Evolutionary conservation across 176 grass and related monocot species (phyloP).

Genomic region (Lolium multiflorum): DNA sequence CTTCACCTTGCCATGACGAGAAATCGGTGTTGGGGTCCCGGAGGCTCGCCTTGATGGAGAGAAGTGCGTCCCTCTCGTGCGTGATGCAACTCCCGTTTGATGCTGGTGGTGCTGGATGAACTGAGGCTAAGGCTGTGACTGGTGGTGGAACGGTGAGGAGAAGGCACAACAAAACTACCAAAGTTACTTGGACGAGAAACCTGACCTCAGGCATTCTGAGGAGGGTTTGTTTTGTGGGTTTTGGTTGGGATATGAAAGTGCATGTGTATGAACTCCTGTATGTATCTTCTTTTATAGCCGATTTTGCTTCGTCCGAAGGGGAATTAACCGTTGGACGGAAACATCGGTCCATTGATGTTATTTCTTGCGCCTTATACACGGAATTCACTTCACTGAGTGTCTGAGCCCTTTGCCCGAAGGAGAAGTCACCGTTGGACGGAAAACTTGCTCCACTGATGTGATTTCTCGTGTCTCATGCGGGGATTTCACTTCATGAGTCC

Average conservation of each 20-base stretch:
- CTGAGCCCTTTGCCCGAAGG: too few relatives aligned
- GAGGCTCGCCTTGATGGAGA: constrained; percentile 43
- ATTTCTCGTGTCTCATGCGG: not conserved
- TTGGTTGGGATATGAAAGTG: not conserved
- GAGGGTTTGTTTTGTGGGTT: not conserved
- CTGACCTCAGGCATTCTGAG: not conserved
- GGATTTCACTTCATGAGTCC: not conserved
- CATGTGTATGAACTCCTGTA: not conserved
- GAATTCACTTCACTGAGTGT: not conserved
- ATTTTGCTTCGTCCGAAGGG: not conserved
- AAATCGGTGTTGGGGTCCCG: constrained; percentile 21
- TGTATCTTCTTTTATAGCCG: constrained; percentile 33
- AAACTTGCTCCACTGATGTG: not conserved
- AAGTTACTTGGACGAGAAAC: constrained; percentile 7
- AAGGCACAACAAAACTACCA: not conserved
- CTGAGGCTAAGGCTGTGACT: not conserved
- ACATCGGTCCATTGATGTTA: not conserved
- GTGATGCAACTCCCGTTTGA: constrained; percentile 16
- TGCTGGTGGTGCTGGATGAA: not conserved
- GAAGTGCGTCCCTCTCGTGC: constrained; percentile 30
- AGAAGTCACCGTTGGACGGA: not conserved
- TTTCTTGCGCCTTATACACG: not conserved
- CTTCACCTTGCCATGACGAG: constrained; percentile 45
- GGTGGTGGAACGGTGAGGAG: not conserved
- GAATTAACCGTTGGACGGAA: not conserved